These are phyloP conservation scores for Crithidia sp. DNA, from an alignment of 208 protist species.

Conservation along the genomic window DNA sequence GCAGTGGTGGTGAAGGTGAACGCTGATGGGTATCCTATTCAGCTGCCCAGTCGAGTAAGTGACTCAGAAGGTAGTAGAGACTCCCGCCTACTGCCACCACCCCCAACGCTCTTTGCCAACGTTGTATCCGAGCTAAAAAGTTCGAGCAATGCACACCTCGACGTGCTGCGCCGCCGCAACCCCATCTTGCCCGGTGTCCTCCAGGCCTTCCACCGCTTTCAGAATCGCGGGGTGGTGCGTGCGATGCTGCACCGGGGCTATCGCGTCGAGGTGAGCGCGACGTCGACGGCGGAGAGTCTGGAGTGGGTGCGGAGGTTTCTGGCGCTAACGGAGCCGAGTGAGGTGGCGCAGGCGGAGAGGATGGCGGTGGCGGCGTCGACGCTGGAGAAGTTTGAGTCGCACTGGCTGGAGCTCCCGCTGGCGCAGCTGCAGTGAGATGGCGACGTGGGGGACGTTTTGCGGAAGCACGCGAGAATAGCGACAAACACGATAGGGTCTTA, in stretches of 20 bases:
- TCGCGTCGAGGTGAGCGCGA: conserved; percentile 35
- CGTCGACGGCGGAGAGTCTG: conserved; percentile 19
- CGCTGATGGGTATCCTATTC: conserved; percentile 28
- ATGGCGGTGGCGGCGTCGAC: conserved; percentile 11
- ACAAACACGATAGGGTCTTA: no score
- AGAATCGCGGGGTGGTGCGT: conserved; percentile 67
- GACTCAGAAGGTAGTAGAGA: background rate
- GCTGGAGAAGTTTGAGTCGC: conserved; percentile 53
- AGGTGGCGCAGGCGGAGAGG: background rate
- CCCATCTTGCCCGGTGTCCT: conserved; percentile 58
- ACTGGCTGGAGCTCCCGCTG: conserved; percentile 62
- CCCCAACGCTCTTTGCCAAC: conserved; percentile 23
- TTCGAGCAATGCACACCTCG: conserved; percentile 21
- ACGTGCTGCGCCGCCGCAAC: conserved; percentile 38
- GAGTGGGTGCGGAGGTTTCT: conserved; percentile 17
- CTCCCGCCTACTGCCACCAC: conserved; percentile 13
- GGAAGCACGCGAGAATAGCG: no score
- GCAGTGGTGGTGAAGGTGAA: conserved; percentile 21
- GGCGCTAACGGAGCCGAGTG: conserved; percentile 3
- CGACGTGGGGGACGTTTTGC: no score
- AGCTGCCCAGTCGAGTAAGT: background rate
- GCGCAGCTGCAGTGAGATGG: background rate
- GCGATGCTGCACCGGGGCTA: conserved; percentile 59
- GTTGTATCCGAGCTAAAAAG: conserved; percentile 18
- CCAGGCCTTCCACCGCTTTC: conserved; percentile 58